These are phyloP conservation scores for Mycena polygramma DNA, from an alignment of 768 basidiomycete genomes.

Conservation along the genomic window DNA sequence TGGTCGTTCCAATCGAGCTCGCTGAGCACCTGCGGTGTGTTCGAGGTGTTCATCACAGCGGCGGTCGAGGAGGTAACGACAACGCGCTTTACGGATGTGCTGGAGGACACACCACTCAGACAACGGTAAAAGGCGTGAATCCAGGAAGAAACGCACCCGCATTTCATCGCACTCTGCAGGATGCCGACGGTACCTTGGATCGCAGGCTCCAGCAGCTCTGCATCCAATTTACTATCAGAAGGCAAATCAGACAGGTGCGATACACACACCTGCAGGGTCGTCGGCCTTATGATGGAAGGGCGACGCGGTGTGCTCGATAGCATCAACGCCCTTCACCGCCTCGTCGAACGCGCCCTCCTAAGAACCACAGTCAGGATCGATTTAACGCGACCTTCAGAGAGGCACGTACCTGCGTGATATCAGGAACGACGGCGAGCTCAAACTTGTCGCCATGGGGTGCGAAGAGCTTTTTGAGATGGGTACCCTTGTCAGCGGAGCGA, in stretches of 20 bases:
- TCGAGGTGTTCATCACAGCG: not conserved
- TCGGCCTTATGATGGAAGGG: constrained; percentile 64
- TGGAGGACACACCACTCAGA: not conserved
- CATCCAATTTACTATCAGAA: constrained; percentile 2
- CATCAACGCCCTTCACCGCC: constrained; percentile 82
- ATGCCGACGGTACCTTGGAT: constrained; percentile 6
- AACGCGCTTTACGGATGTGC: constrained; percentile 2
- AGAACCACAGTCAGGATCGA: not conserved
- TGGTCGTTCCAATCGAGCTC: not conserved
- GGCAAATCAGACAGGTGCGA: not conserved
- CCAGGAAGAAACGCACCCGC: not conserved
- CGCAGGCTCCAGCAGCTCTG: constrained; percentile 4
- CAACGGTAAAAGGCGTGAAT: not conserved
- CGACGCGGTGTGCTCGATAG: constrained; percentile 77
- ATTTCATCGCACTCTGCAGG: constrained; percentile 3
- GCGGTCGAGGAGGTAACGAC: not conserved
- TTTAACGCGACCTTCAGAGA: not conserved
- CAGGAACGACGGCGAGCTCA: constrained; percentile 76
- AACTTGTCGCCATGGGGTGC: constrained; percentile 67
- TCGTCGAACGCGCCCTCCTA: constrained; percentile 83
- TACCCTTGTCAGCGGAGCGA: constrained; percentile 69
- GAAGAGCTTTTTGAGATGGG: constrained; percentile 68
- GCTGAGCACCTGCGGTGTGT: not conserved
- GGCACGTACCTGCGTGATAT: constrained; percentile 62
- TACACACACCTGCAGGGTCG: constrained; percentile 54